phyloP scores from a whole-genome alignment of 441 rosid species.

The Euphorbia corollata region DNA sequence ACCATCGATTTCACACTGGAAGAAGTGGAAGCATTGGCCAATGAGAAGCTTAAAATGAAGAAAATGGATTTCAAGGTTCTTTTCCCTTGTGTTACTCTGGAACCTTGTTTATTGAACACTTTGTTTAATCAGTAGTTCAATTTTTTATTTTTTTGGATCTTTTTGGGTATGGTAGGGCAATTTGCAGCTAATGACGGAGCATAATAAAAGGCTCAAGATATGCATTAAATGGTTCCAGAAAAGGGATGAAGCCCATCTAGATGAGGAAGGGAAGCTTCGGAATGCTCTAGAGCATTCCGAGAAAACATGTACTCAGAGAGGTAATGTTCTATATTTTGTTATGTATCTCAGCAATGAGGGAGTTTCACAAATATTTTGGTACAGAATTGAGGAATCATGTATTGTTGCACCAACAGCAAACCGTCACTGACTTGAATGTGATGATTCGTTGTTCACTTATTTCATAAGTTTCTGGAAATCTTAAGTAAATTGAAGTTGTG shows the following conservation, averaged over 20 bases:
- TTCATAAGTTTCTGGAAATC: background rate
- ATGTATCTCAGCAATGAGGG: background rate
- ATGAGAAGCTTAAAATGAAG: conserved; percentile 58
- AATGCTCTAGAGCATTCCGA: conserved; percentile 51
- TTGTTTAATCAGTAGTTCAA: background rate
- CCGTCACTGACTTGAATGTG: background rate
- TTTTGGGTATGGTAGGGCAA: conserved; percentile 43
- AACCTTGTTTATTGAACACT: background rate
- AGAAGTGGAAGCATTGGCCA: conserved; percentile 64
- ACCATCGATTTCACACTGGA: conserved; percentile 59
- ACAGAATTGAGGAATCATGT: background rate
- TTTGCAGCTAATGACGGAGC: conserved; percentile 50
- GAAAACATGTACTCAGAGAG: conserved; percentile 48
- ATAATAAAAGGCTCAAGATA: conserved; percentile 58
- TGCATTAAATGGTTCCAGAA: conserved; percentile 77
- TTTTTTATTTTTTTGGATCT: background rate
- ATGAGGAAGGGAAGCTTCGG: conserved; percentile 53
- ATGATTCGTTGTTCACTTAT: background rate
- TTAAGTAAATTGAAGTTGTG: background rate
- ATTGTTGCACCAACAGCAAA: background rate
- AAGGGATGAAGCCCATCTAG: conserved; percentile 48
- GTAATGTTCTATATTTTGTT: conserved; percentile 25
- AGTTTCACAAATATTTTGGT: background rate
- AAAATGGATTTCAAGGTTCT: conserved; percentile 78
- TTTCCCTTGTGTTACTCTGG: background rate